These are phyloP conservation scores for Boletus rex-veris DNA, from an alignment of 768 basidiomycete genomes.

Conservation along the genomic window DNA sequence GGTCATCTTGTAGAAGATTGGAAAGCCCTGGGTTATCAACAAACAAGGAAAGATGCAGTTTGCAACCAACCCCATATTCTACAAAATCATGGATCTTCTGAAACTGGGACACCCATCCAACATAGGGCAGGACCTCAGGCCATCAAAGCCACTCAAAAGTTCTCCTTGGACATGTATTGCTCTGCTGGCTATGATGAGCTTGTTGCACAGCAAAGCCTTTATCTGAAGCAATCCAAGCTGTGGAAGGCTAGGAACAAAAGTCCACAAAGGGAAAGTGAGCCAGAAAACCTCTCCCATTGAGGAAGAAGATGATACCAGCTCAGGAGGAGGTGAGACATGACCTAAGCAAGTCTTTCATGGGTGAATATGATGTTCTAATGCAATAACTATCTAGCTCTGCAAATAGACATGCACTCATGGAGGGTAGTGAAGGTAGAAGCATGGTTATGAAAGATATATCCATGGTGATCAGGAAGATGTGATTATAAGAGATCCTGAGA, in stretches of 20 bases:
- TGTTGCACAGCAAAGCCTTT: background rate
- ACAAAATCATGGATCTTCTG: background rate
- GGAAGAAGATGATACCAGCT: too few species aligned
- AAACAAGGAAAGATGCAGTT: background rate
- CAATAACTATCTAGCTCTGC: too few species aligned
- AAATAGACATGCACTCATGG: too few species aligned
- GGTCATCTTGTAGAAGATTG: background rate
- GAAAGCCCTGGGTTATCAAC: background rate
- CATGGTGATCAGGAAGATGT: too few species aligned
- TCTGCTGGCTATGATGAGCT: background rate
- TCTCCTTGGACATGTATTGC: background rate
- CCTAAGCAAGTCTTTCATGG: too few species aligned
- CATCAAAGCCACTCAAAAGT: background rate
- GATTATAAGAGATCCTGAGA: too few species aligned
- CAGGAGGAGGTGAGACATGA: too few species aligned
- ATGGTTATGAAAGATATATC: too few species aligned
- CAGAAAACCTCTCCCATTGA: background rate
- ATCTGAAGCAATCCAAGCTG: background rate
- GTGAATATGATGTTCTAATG: too few species aligned
- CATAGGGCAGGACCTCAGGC: background rate
- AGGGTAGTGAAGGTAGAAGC: too few species aligned
- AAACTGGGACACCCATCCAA: background rate
- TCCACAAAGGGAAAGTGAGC: background rate
- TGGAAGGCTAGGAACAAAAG: background rate
- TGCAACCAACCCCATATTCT: background rate